Evolutionary conservation across 2,329 filamentous ascomycete species (phyloP).

Genomic region (Cadophora malorum): DNA sequence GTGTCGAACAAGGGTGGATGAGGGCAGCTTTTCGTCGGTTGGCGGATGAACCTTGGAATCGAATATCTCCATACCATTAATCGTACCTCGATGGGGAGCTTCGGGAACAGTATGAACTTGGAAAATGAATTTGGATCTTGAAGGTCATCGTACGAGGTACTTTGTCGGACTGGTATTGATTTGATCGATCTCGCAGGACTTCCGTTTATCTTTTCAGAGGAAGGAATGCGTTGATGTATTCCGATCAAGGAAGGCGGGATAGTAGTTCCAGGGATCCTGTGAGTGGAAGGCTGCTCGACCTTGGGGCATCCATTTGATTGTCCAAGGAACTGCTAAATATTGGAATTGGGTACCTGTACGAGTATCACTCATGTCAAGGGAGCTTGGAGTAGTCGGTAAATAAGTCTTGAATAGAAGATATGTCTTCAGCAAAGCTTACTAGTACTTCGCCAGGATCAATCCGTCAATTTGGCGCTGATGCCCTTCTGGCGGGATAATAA

Average conservation of each 20-base stretch:
- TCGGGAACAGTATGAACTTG: not conserved
- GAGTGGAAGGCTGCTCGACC: not conserved
- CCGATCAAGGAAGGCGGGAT: not conserved
- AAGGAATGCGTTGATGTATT: not conserved
- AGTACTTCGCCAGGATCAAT: no score
- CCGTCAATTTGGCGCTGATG: no score
- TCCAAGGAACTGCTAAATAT: no score
- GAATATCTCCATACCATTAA: conserved; percentile 1
- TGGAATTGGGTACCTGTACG: no score
- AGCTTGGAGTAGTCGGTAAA: no score
- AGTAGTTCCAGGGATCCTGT: not conserved
- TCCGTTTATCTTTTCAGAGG: not conserved
- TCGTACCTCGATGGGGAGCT: not conserved
- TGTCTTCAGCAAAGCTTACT: no score
- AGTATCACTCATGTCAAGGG: no score
- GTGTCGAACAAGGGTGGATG: not conserved
- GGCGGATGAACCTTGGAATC: not conserved
- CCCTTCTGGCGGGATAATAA: no score
- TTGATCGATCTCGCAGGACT: not conserved
- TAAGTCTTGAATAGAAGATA: no score
- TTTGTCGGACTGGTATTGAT: not conserved
- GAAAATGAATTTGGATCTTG: not conserved
- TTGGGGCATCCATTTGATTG: not conserved
- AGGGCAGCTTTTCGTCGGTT: not conserved
- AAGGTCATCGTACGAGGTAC: not conserved